phyloP scores from a whole-genome alignment of 1,284 basidiomycete genomes.

The Schizophyllum amplum region DNA sequence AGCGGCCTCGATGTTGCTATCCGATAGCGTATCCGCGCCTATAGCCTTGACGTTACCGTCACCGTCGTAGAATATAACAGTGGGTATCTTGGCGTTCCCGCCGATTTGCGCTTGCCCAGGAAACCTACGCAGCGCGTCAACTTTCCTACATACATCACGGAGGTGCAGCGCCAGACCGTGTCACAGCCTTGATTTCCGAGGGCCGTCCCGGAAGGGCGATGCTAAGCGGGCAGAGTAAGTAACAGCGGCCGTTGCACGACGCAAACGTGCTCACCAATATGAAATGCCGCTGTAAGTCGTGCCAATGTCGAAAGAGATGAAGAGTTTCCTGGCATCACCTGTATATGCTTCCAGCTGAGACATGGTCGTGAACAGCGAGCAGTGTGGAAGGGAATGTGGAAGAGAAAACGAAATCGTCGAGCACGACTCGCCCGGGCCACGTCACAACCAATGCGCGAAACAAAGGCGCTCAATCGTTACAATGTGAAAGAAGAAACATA shows the following conservation, averaged over 20 bases:
- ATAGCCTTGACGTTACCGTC: constrained; percentile 36
- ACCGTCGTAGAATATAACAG: constrained; percentile 43
- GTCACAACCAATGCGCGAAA: too few relatives aligned
- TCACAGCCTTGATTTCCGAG: constrained; percentile 38
- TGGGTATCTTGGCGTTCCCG: constrained; percentile 46
- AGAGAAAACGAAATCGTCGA: too few relatives aligned
- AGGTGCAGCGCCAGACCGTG: constrained; percentile 24
- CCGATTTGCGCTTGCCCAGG: constrained; percentile 32
- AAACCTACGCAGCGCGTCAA: constrained; percentile 24
- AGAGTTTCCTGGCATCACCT: constrained; percentile 28
- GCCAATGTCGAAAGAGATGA: constrained; percentile 39
- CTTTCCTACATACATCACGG: neutral
- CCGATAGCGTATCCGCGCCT: constrained; percentile 44
- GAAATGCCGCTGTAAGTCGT: constrained; percentile 39
- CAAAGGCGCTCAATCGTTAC: too few relatives aligned
- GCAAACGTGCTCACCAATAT: constrained; percentile 17
- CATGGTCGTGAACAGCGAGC: constrained; percentile 15
- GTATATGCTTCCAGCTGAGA: constrained; percentile 23
- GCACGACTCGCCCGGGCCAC: too few relatives aligned
- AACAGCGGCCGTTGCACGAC: too few relatives aligned
- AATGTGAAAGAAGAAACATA: too few relatives aligned
- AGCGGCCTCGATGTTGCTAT: constrained; percentile 30
- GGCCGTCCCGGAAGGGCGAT: constrained; percentile 35
- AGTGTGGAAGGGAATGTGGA: too few relatives aligned
- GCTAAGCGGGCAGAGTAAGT: constrained; percentile 20